These are phyloP conservation scores for Hordeum marinum DNA, from an alignment of 176 grass and related monocot species.

Conservation along the genomic window DNA sequence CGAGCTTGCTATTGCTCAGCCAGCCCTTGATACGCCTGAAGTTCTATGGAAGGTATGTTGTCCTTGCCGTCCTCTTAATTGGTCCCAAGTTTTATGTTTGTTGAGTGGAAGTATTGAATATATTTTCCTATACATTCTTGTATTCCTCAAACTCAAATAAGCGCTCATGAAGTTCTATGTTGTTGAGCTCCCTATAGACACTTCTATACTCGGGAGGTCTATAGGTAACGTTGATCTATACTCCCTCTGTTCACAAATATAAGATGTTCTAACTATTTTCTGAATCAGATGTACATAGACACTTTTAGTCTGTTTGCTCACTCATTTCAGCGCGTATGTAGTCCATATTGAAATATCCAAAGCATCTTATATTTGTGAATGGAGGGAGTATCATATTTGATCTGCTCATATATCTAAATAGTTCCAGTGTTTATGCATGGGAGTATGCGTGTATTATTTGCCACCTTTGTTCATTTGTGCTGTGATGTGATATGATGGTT, in stretches of 20 bases:
- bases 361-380: too few relatives aligned
- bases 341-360: too few relatives aligned
- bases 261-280: too few relatives aligned
- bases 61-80: not conserved
- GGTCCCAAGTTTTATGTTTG: not conserved
- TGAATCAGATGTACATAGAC: too few relatives aligned
- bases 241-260: too few relatives aligned
- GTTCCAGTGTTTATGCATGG: not conserved
- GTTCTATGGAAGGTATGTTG: slow-evolving; percentile 67
- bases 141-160: not conserved
- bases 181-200: too few relatives aligned
- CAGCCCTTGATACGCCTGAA: slow-evolving; percentile 80
- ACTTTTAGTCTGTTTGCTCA: too few relatives aligned
- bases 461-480: not conserved
- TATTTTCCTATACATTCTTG: not conserved
- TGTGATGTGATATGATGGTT: not conserved
- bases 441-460: not conserved
- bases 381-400: not conserved
- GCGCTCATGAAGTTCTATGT: not conserved
- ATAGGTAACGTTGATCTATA: not conserved
- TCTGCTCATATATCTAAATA: not conserved
- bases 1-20: slow-evolving; percentile 78
- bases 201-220: too few relatives aligned
- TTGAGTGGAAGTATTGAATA: not conserved
- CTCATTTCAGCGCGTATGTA: too few relatives aligned